Evolutionary conservation across 2,329 filamentous ascomycete genomes (phyloP), one percentile per base, ranked within the genome.

Genomic region (Botrytis porri): DNA sequence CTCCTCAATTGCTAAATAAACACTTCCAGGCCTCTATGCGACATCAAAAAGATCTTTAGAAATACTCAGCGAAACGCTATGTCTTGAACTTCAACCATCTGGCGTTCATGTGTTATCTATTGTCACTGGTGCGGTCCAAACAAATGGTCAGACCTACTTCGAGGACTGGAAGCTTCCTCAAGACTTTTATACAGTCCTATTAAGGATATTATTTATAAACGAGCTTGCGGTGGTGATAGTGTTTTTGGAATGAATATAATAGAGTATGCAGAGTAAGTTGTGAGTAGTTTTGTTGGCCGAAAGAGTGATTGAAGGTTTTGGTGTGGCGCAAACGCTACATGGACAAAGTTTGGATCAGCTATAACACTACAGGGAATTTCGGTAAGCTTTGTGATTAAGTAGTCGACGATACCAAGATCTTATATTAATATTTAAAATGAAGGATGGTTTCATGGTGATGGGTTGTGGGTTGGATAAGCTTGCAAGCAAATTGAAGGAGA

Each of bases 1-100:
- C 16, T 60, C 20, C 29, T 35, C 16, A 22, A 39, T 16, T 32
- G 41, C 54, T 29, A n/a, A 63, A 25, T 79, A 78, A n/a, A 69
- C 76, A 51, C 77, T 77, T 62, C 16, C 29, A 75, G 75, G 75
- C 14, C 54, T 76, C 18, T 77, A 75, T 61, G 67, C 69, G 20
- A 39, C 63, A 43, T 73, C 71, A 22, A 74, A 77, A 73, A 39
- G 57, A 20, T 59, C 57, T 20, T 35, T 59, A 22, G 57, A 59
- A 18, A 32, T 35, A 10, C 57, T 59, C 18, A 35, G 57, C 29
- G 57, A 59, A 35, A 59, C 57, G 3, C 29, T 59, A 20, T 29
- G 57, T 35, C 57, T 59, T 70, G 59, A 75, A 69, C 22, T 45
- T 60, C 9, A 54, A 43, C 37, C 39, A 14, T 32, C 77, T 20